These are phyloP conservation scores for Coniochaeta ligniaria DNA, from an alignment of 2,329 filamentous ascomycete genomes.

Conservation along the genomic window DNA sequence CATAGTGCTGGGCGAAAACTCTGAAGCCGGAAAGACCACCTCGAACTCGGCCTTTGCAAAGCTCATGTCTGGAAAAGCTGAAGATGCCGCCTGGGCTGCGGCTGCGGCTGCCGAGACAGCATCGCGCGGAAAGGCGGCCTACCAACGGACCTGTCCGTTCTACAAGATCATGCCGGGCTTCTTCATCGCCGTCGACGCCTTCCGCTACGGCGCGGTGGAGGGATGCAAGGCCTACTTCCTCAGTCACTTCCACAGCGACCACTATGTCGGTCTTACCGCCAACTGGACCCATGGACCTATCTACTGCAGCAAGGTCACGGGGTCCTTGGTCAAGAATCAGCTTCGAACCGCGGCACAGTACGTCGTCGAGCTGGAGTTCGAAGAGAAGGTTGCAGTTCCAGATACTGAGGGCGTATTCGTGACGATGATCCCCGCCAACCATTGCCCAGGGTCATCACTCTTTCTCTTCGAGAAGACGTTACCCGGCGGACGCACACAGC, in stretches of 20 bases:
- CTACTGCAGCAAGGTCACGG: constrained; percentile 91
- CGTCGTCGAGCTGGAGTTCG: constrained; percentile 80
- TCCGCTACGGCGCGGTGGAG: constrained; percentile 88
- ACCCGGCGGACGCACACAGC: constrained; percentile 57
- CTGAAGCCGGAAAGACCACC: constrained; percentile 13
- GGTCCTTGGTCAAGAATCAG: constrained; percentile 80
- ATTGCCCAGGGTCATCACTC: constrained; percentile 90
- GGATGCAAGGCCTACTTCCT: constrained; percentile 93
- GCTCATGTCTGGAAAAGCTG: constrained; percentile 86
- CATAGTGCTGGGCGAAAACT: constrained; percentile 45
- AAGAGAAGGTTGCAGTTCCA: constrained; percentile 70
- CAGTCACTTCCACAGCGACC: constrained; percentile 96
- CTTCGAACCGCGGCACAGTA: constrained; percentile 80
- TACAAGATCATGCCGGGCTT: constrained; percentile 97
- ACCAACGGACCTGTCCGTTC: constrained; percentile 88
- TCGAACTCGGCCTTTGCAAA: constrained; percentile 75
- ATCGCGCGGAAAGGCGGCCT: constrained; percentile 77
- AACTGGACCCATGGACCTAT: constrained; percentile 92
- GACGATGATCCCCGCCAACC: constrained; percentile 94
- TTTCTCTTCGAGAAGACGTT: constrained; percentile 79
- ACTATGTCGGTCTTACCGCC: constrained; percentile 85
- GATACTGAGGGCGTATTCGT: constrained; percentile 77
- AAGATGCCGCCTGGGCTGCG: constrained; percentile 82
- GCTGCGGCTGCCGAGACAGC: constrained; percentile 75
- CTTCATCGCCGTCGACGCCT: constrained; percentile 90